phyloP scores from a whole-genome alignment of 352 stramenopile genomes.

The Pythium chondricola region DNA sequence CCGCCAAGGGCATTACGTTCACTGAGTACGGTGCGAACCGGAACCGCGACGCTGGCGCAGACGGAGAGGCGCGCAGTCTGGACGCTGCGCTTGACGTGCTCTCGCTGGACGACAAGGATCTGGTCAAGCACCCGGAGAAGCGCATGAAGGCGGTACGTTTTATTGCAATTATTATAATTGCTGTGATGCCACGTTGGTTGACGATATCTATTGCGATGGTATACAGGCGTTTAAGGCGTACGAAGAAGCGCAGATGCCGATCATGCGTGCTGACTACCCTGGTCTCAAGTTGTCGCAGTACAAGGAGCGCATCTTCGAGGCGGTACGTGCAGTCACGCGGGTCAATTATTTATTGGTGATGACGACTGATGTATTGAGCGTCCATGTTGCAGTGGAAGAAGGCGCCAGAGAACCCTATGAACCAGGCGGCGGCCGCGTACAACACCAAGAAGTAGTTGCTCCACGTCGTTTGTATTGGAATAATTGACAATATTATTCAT shows the following conservation, averaged over 20 bases:
- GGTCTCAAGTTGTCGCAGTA: conserved; percentile 79
- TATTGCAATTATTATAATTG: not conserved
- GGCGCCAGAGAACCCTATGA: conserved; percentile 71
- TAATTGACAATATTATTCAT: too few relatives aligned
- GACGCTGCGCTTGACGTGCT: conserved; percentile 62
- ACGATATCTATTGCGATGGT: not conserved
- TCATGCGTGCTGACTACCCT: conserved; percentile 64
- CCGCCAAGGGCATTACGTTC: conserved; percentile 68
- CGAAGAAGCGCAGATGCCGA: conserved; percentile 62
- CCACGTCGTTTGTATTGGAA: not conserved
- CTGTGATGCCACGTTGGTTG: not conserved
- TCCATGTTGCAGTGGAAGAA: conserved; percentile 48
- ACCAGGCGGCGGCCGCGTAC: conserved; percentile 68
- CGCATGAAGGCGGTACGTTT: conserved; percentile 50
- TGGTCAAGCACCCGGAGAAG: conserved; percentile 59
- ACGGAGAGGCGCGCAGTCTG: conserved; percentile 50
- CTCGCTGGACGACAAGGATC: conserved; percentile 39
- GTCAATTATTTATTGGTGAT: not conserved
- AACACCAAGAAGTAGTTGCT: conserved; percentile 65
- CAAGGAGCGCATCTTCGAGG: conserved; percentile 71
- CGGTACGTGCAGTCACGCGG: conserved; percentile 30
- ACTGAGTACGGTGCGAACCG: conserved; percentile 45
- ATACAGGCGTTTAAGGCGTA: conserved; percentile 69
- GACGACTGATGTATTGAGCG: not conserved
- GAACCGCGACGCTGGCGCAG: conserved; percentile 38